Conservation (phyloP, 2,329 filamentous ascomycete species). For the Sporothrix variecibatus region DNA sequence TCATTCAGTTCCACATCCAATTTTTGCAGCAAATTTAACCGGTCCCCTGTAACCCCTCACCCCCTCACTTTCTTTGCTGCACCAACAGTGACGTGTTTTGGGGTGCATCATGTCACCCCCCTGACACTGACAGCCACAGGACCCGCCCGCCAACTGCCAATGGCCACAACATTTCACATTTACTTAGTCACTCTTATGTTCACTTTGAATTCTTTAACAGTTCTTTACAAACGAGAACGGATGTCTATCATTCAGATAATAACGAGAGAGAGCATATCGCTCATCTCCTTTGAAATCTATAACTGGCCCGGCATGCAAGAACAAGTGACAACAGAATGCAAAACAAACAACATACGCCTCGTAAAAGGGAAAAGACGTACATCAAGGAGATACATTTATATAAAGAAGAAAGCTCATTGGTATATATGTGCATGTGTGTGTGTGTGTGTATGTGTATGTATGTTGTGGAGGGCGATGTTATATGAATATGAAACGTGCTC, state of each 20-base stretch:
- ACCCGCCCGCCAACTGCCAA: not conserved
- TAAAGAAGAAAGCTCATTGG: slow-evolving; percentile 5
- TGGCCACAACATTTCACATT: not conserved
- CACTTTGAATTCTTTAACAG: not conserved
- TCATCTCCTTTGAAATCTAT: not conserved
- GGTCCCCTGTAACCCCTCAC: not conserved
- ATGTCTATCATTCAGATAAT: not conserved
- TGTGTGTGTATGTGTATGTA: not conserved
- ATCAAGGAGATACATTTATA: not conserved
- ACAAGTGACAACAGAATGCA: not conserved
- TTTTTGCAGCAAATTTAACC: not conserved
- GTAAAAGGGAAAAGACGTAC: not conserved
- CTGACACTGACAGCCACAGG: not conserved
- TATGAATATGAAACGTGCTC: not conserved
- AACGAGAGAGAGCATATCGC: not conserved
- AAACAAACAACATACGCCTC: not conserved
- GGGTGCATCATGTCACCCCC: not conserved
- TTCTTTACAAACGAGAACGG: not conserved
- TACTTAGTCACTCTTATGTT: not conserved
- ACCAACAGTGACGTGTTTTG: slow-evolving; percentile 13
- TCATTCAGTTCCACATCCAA: not conserved
- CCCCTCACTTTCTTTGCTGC: not conserved
- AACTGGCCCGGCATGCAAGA: not conserved
- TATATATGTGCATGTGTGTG: not conserved
- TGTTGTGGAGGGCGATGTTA: not conserved